Conservation (phyloP, 257 asterid genomes). For the Datura wrightii region DNA sequence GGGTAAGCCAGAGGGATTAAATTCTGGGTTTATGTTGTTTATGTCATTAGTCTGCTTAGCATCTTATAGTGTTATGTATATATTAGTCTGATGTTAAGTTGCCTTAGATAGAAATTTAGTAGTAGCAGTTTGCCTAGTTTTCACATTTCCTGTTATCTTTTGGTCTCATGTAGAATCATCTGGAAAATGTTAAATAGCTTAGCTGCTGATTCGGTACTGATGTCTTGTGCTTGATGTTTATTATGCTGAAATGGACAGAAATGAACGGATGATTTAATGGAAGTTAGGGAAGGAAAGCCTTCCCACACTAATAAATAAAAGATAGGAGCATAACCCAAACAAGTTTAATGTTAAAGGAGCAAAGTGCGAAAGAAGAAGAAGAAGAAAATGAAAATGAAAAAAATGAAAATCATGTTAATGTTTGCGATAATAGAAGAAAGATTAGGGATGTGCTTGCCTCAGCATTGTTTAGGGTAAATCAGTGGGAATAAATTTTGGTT, state of each 20-base stretch:
- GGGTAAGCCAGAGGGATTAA: constrained; percentile 60
- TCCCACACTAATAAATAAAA: neutral
- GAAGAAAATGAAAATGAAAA: neutral
- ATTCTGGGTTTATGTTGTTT: neutral
- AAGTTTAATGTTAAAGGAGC: neutral
- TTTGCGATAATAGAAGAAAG: constrained; percentile 21
- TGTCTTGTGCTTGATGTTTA: neutral
- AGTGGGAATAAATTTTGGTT: constrained; percentile 46
- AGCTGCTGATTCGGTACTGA: neutral
- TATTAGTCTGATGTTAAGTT: neutral
- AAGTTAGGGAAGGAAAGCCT: neutral
- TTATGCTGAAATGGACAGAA: too few species aligned
- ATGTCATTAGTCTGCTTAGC: neutral
- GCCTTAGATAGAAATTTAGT: neutral
- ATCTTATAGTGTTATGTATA: neutral
- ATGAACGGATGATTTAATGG: neutral
- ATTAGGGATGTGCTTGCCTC: constrained; percentile 75
- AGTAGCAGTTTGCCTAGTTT: neutral
- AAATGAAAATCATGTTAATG: neutral
- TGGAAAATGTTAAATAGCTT: neutral
- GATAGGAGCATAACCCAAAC: neutral
- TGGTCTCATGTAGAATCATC: constrained; percentile 14
- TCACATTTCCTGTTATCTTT: neutral
- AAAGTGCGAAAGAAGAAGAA: neutral
- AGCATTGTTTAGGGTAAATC: constrained; percentile 67